Conservation (phyloP, 495 filamentous ascomycete species). For the Talaromyces stipitatus region DNA sequence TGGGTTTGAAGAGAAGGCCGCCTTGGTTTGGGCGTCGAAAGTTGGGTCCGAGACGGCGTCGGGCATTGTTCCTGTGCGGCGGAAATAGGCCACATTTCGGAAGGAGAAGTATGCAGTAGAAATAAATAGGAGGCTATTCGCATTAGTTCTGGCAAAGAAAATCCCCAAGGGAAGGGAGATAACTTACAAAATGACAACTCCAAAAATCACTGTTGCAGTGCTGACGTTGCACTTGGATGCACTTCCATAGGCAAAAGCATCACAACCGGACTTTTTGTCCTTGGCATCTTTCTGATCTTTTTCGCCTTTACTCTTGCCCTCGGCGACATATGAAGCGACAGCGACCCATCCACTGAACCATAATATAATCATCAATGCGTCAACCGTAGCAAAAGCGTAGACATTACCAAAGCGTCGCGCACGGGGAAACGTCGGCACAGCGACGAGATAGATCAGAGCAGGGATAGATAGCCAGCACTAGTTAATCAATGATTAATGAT, state of each 20-base stretch:
- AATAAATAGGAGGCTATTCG: slow-evolving; percentile 61
- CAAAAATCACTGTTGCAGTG: slow-evolving; percentile 70
- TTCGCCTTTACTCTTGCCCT: slow-evolving; percentile 37
- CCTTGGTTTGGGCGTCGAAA: slow-evolving; percentile 40
- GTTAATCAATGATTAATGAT: no score
- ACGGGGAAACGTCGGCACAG: slow-evolving; percentile 78
- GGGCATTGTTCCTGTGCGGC: slow-evolving; percentile 68
- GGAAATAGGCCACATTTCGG: slow-evolving; percentile 72
- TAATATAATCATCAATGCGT: slow-evolving; percentile 63
- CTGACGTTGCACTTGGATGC: slow-evolving; percentile 60
- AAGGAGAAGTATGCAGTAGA: slow-evolving; percentile 66
- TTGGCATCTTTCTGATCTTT: slow-evolving; percentile 14
- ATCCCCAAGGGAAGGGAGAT: not conserved
- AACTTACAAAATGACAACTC: slow-evolving; percentile 72
- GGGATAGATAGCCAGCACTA: slow-evolving; percentile 84
- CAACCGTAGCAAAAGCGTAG: slow-evolving; percentile 70
- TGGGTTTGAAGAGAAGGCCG: slow-evolving; percentile 43
- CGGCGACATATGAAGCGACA: slow-evolving; percentile 60
- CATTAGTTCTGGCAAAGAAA: not conserved
- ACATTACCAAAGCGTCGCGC: slow-evolving; percentile 72
- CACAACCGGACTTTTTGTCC: slow-evolving; percentile 30
- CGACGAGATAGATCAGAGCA: slow-evolving; percentile 72
- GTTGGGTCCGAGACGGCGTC: slow-evolving; percentile 50
- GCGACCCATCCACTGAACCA: slow-evolving; percentile 82
- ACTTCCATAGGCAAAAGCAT: slow-evolving; percentile 47